Base-by-base conservation (phyloP, 2,329 filamentous ascomycete genomes). In the Fusarium dlaminii region DNA sequence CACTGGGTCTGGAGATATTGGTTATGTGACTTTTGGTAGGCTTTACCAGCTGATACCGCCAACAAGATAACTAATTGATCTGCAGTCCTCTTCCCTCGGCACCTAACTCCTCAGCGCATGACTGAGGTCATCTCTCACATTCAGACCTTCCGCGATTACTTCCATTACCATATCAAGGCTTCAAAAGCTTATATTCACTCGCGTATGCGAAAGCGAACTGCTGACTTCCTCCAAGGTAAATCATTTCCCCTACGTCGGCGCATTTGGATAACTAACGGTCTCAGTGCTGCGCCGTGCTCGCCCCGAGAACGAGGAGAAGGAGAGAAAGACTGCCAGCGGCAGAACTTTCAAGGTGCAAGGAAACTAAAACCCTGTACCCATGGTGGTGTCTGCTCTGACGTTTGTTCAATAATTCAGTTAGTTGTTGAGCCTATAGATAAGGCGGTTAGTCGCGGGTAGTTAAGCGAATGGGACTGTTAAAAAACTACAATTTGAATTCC, bases 91-190 rank as follows among this genome's bases (percentile, higher is more conserved):
- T 99, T 99, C 87, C 96, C 96, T 52, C 92, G 96, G 74, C 97
- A 99, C 84, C 88, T 99, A 75, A 96, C 95, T 20, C 91, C 91
- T 20, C 94, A 98, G 83, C 91, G 95, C 81, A 94, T 97, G 86
- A 92, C 94, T 69, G 95, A 98, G 76, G 95, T 97, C 82, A 99
- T 99, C 78, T 98, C 95, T 57, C 97, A 99, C 83, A 98, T 99
- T 79, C 97, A 99, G 85, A 99, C 96, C 20, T 99, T 99, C 93
- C 94, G 96, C 76, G 96, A 99, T 82, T 99, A 99, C 85, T 99
- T 99, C 88, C 96, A 99, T 84, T 99, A 99, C 84, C 96, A 99
- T 84, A 99, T 99, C 86, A 99, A 99, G 86, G 97, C 96, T 36
- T 98, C 95, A 72, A 99, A 99, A 88, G 96, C 97, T 60, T 99